phyloP scores from a whole-genome alignment of 1,284 basidiomycete genomes.

The Ustilago tritici region DNA sequence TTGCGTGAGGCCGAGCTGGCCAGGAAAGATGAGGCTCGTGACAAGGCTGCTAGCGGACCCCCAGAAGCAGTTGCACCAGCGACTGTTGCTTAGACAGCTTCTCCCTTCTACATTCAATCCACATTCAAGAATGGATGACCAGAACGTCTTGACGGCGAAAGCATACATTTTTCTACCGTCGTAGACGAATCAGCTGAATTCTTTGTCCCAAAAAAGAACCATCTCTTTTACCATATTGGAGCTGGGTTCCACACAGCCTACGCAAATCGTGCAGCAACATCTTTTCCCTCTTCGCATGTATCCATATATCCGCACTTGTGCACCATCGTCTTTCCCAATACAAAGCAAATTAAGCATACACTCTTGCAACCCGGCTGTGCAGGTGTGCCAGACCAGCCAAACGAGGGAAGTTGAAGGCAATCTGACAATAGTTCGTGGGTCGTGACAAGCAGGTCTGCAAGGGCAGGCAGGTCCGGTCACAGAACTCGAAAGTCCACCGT shows the following conservation, averaged over 20 bases:
- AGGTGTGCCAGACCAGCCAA: background rate
- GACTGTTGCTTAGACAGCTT: background rate
- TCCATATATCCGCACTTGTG: constrained; percentile 25
- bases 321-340: constrained; percentile 10
- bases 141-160: background rate
- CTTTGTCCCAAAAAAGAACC: constrained; percentile 13
- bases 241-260: background rate
- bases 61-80: constrained; percentile 7
- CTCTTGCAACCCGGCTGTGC: background rate
- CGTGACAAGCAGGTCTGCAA: too few relatives aligned
- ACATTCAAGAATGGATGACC: background rate
- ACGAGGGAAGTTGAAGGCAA: background rate
- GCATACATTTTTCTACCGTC: background rate
- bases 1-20: constrained; percentile 62
- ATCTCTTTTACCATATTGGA: background rate
- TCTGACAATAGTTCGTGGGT: too few relatives aligned
- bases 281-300: constrained; percentile 23
- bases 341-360: constrained; percentile 8
- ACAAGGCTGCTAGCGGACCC: constrained; percentile 19
- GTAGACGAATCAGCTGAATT: background rate
- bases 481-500: background rate
- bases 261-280: background rate
- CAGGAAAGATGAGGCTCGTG: constrained; percentile 54
- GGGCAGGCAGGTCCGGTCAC: too few relatives aligned
- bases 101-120: background rate